Evolutionary conservation across 805 yeast genomes (phyloP), one percentile per base, ranked within the genome.

Genomic region (Ogataea neopini): DNA sequence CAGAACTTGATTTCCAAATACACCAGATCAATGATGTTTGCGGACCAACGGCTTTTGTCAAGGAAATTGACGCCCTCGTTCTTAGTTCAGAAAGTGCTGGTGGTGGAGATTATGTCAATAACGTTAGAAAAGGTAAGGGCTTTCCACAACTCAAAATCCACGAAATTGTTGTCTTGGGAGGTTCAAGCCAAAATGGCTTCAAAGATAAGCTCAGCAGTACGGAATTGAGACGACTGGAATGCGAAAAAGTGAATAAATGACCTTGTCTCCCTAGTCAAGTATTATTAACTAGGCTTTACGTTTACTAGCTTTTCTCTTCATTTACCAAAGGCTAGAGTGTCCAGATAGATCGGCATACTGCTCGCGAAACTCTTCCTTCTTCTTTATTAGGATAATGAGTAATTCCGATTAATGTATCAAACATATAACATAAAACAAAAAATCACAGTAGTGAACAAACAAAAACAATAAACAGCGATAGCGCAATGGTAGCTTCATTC

Each of bases 31-130:
- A 82, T 50, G 98, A 94, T 62, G 77, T 91, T 0, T 90, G 95
- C 67, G 99, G 99, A 0, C 99, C 98, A 3, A 90, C 99, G 0
- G 96, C 89, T 0, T 74, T 77, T 10, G 74, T 86, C 2, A 73
- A 75, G 11, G 83, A 81, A 41, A 88, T 94, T 33, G 87, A 91
- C 54, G 85, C 90, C 0, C 73, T 94, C 34, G 82, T 92, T 0
- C 81, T 94, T 3, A 88, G 96, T 54, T 73, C 80, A 37, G 99
- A 94, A 59, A 85, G 97, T 0, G 67, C 73, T 0, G 62, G 74
- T 8, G 98, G 98, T 2, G 98, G 88, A 0, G 77, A 70, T 0
- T 72, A 73, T 47, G 84, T 94, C 37, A 94, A 95, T 60, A 70
- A 79, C 11, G 74, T 74, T 32, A 76, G 99, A 54, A 44, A 48